These are phyloP conservation scores for Loxodes magnus DNA, from an alignment of 73 alveolate genomes.

Conservation along the genomic window DNA sequence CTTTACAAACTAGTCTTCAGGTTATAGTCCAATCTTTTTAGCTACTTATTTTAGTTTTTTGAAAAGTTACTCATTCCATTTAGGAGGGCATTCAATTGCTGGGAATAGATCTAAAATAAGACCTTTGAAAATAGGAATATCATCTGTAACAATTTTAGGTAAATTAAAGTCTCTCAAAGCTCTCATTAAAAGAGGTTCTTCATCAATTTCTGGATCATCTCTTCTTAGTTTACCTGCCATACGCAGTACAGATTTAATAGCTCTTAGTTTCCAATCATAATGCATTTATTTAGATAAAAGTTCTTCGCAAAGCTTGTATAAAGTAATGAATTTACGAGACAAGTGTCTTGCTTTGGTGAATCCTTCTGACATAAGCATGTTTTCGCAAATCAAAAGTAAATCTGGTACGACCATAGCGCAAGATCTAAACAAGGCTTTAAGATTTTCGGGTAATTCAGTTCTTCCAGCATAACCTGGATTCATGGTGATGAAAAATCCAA, in stretches of 20 bases:
- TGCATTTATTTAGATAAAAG: slow-evolving; percentile 95
- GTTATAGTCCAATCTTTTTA: slow-evolving; percentile 57
- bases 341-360: slow-evolving; percentile 81
- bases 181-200: slow-evolving; percentile 97
- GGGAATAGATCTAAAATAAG: slow-evolving; percentile 98
- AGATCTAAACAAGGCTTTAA: slow-evolving; percentile 95
- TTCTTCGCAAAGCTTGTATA: slow-evolving; percentile 82
- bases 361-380: slow-evolving; percentile 99
- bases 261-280: slow-evolving; percentile 99
- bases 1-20: slow-evolving; percentile 94
- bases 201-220: slow-evolving; percentile 94
- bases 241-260: slow-evolving; percentile 98
- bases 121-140: slow-evolving; percentile 90
- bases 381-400: slow-evolving; percentile 94
- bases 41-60: slow-evolving; percentile 56
- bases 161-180: slow-evolving; percentile 99
- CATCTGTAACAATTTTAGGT: slow-evolving; percentile 94
- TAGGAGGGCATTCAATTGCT: slow-evolving; percentile 84
- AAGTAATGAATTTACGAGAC: slow-evolving; percentile 91
- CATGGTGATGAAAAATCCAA: slow-evolving; percentile 99
- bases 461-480: slow-evolving; percentile 99
- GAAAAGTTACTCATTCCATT: slow-evolving; percentile 54
- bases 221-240: slow-evolving; percentile 99
- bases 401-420: slow-evolving; percentile 99
- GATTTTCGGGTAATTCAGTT: slow-evolving; percentile 99